Base-by-base conservation (phyloP, 2,329 filamentous ascomycete genomes). In the Calonectria hawksworthii region DNA sequence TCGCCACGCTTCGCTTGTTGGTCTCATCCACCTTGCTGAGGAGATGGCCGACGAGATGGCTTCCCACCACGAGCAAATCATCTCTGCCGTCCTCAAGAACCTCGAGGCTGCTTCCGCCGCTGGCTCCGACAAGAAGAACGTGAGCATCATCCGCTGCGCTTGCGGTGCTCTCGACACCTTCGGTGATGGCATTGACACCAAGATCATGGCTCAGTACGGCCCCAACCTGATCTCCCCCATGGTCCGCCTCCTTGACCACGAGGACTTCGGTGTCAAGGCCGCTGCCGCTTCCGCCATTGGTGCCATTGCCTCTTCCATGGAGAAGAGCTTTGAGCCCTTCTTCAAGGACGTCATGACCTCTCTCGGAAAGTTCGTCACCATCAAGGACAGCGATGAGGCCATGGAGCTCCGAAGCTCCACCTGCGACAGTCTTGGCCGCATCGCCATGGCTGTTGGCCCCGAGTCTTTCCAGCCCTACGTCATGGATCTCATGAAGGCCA, bases 151-250 rank as follows among this genome's bases (percentile, higher is more conserved):
- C 84, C 96, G 96, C 81, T 94, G 95, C 66, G 95, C 94, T 74
- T 98, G 96, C 85, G 94, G 94, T 83, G 96, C 96, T 28, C 93
- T 99, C 69, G 97, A 99, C 84, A 95, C 96, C 47, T 91, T 99
- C 74, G 95, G 98, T 30, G 95, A 98, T 30, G 95, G 98, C 82
- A 95, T 98, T 59, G 95, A 97, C 74, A 91, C 85, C 80, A 84
- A 86, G 81, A 93, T 96, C 80, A 95, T 98, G 86, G 92, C 93
- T 75, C 91, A 91, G 80, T 98, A 98, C 83, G 94, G 96, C 51
- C 90, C 92, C 36, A 94, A 95, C 84, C 90, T 99, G 76, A 93
- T 98, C 67, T 93, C 94, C 66, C 93, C 96, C 75, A 93, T 99
- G 84, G 95, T 95, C 83, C 92, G 92, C 78, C 93, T 99, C 36